Percentiles rank a stretch among this genome's conserved stretches.
phyloP scores from a whole-genome alignment of 1,139 yeast species.

The Magnusiomyces ingens region DNA sequence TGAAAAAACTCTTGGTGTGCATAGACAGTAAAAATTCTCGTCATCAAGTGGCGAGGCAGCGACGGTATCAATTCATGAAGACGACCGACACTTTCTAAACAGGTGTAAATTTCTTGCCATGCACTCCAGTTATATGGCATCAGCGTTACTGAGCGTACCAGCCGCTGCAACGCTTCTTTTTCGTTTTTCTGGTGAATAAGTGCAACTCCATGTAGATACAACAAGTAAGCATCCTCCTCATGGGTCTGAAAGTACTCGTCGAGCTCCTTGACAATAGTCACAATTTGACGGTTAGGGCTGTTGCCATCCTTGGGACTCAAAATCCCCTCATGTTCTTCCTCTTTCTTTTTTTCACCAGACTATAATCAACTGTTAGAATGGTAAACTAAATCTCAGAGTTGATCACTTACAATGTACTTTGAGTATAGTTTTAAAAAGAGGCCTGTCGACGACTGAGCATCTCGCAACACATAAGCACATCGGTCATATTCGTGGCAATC shows the following conservation, averaged over 20 bases:
- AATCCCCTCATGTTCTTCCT: constrained; percentile 68
- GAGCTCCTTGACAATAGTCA: constrained; percentile 31
- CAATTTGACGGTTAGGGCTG: constrained; percentile 32
- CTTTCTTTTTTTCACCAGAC: constrained; percentile 65
- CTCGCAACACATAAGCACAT: constrained; percentile 53
- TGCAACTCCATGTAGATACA: constrained; percentile 56
- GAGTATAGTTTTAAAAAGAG: constrained; percentile 64
- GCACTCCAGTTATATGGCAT: constrained; percentile 93
- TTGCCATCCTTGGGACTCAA: constrained; percentile 41
- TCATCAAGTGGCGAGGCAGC: constrained; percentile 34
- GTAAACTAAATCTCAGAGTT: neutral
- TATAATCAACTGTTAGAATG: neutral
- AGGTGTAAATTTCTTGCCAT: constrained; percentile 75
- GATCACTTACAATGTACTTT: constrained; percentile 39
- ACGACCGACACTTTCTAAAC: constrained; percentile 59
- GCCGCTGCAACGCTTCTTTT: constrained; percentile 50
- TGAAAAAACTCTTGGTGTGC: constrained; percentile 78
- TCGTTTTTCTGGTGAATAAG: constrained; percentile 57
- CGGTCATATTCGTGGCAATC: constrained; percentile 82
- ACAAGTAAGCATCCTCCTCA: constrained; percentile 50
- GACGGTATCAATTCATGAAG: constrained; percentile 10
- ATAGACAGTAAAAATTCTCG: constrained; percentile 61
- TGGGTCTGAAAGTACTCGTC: constrained; percentile 18
- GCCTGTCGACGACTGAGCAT: constrained; percentile 44
- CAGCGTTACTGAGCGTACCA: constrained; percentile 50